These are phyloP conservation scores for Leccinum pellstonianum DNA, from an alignment of 768 basidiomycete species.

Conservation along the genomic window DNA sequence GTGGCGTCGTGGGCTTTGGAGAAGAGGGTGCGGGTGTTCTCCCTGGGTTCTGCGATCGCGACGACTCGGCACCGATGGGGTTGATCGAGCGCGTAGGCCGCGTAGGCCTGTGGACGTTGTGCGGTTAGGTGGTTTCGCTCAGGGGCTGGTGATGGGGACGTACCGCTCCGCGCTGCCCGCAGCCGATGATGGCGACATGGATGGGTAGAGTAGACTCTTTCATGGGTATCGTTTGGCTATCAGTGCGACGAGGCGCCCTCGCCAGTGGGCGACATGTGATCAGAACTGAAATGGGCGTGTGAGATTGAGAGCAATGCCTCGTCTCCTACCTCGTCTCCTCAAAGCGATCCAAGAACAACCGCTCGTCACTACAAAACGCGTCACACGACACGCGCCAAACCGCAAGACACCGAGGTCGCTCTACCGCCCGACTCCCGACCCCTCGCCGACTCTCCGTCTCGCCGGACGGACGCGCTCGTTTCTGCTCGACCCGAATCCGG, in stretches of 20 bases:
- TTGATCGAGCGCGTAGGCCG: constrained; percentile 54
- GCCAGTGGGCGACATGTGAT: constrained; percentile 16
- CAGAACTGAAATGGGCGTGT: no score
- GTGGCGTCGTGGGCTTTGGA: constrained; percentile 57
- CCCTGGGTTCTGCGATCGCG: constrained; percentile 82
- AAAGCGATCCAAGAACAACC: constrained; percentile 35
- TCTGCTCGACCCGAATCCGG: constrained; percentile 58
- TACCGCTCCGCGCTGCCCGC: constrained; percentile 81
- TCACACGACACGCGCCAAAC: constrained; percentile 10
- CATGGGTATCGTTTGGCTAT: constrained; percentile 23
- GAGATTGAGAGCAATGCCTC: constrained; percentile 50
- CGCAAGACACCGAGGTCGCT: constrained; percentile 30
- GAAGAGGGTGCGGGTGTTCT: constrained; percentile 59
- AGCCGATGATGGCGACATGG: constrained; percentile 77
- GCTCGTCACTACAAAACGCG: constrained; percentile 12
- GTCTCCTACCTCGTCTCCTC: constrained; percentile 67
- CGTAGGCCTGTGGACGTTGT: constrained; percentile 53
- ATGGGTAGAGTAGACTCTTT: constrained; percentile 38
- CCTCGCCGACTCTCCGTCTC: constrained; percentile 44
- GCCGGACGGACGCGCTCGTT: constrained; percentile 54
- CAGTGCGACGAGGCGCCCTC: constrained; percentile 14
- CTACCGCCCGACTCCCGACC: constrained; percentile 34
- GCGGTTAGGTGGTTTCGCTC: neutral
- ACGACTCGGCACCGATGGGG: constrained; percentile 74
- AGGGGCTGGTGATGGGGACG: constrained; percentile 6